phyloP scores from a whole-genome alignment of 345 rosid species.

The Microthlaspi erraticum region DNA sequence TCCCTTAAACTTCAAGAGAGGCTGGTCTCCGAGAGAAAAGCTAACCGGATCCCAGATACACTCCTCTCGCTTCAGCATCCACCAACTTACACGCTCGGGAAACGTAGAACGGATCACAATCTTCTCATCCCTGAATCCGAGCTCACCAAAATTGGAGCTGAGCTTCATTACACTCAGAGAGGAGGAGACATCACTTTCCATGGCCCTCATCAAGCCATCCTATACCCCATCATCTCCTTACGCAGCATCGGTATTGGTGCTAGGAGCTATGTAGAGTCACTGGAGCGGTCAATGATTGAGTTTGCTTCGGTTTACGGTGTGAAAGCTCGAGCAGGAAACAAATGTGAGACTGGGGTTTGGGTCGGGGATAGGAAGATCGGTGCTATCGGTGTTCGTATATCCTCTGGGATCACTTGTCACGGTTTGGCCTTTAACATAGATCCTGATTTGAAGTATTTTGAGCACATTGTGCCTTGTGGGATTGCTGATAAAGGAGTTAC shows the following conservation, averaged over 20 bases:
- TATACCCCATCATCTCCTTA: slow-evolving; percentile 80
- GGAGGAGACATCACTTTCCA: slow-evolving; percentile 94
- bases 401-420: slow-evolving; percentile 80
- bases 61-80: slow-evolving; percentile 84
- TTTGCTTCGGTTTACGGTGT: slow-evolving; percentile 71
- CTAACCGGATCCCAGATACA: slow-evolving; percentile 60
- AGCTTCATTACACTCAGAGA: slow-evolving; percentile 87
- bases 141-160: slow-evolving; percentile 71
- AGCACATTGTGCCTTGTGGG: slow-evolving; percentile 93
- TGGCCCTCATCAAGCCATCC: slow-evolving; percentile 83
- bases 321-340: slow-evolving; percentile 66
- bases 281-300: slow-evolving; percentile 77
- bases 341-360: slow-evolving; percentile 91
- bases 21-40: slow-evolving; percentile 62
- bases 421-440: slow-evolving; percentile 86
- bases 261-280: slow-evolving; percentile 75
- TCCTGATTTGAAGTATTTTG: slow-evolving; percentile 82
- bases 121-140: slow-evolving; percentile 67
- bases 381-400: slow-evolving; percentile 85
- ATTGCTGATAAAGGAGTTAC: slow-evolving; percentile 85
- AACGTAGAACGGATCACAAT: slow-evolving; percentile 78
- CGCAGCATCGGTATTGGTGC: slow-evolving; percentile 77
- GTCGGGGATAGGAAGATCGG: slow-evolving; percentile 88
- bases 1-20: slow-evolving; percentile 86
- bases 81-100: slow-evolving; percentile 84